phyloP scores from a whole-genome alignment of 306 rosid genomes.

The Quillaja saponaria region DNA sequence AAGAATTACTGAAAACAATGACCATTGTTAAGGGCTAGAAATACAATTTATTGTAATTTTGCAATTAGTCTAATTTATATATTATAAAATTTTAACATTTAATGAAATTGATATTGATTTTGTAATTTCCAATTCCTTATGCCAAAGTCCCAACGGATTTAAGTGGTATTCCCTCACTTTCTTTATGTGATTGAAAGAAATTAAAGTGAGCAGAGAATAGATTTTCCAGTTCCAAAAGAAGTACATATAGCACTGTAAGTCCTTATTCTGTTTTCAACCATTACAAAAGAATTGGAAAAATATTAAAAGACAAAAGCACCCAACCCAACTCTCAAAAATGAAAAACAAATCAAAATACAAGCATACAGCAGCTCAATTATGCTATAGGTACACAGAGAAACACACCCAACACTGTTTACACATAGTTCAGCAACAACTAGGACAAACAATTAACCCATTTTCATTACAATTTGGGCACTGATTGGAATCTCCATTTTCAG shows the following conservation, averaged over 20 bases:
- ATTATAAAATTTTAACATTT: no score
- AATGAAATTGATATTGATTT: no score
- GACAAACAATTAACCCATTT: conserved; percentile 81
- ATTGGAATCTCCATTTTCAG: conserved; percentile 32
- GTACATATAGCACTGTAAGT: conserved; percentile 19
- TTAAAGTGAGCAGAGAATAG: no score
- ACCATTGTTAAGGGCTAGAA: no score
- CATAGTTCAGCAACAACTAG: conserved; percentile 55
- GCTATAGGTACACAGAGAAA: not conserved
- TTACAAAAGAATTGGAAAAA: conserved; percentile 39
- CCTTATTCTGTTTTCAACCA: not conserved
- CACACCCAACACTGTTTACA: not conserved
- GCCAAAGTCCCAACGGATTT: no score
- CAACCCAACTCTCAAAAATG: conserved; percentile 15
- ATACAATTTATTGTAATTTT: no score
- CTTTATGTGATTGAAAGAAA: no score
- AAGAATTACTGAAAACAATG: no score
- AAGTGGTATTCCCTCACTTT: no score
- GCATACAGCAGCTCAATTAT: not conserved
- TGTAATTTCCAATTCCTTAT: no score
- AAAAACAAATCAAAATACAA: not conserved
- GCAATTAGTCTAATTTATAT: no score
- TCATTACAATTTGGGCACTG: conserved; percentile 72
- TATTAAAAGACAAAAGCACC: conserved; percentile 4
- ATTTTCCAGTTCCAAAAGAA: conserved; percentile 23